Evolutionary conservation across 768 basidiomycete species (phyloP), one percentile per base, ranked within the genome.

Genomic region (Scleroderma bovista): DNA sequence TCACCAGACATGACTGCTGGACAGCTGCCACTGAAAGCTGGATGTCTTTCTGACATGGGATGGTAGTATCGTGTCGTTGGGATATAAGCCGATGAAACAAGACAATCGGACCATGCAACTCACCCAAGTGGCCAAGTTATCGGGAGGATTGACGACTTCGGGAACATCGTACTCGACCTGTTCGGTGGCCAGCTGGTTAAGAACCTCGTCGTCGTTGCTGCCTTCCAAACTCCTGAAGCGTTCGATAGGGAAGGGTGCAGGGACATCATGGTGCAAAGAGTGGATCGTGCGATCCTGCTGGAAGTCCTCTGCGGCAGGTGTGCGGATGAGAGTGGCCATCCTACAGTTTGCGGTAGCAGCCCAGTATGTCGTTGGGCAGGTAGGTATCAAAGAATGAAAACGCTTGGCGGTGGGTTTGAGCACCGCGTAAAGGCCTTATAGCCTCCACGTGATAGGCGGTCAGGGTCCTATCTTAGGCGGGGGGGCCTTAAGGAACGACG

Each of bases 21-120:
- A 91, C 86, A 48, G 78, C 75, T 13, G 75, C 71, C 55, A 92
- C 83, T n/a, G 87, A 89, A 9, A 84, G 79, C 57, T 84, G 70
- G 32, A 88, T 69, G 55, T 86, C 81, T 53, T 73, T 74, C 79
- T 85, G 60, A 34, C 55, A 32, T 45, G n/a, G 3, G 15, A 11
- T 16, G 11, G 41, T 6, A 23, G 41, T 26, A 26, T n/a, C n/a
- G n/a, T n/a, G n/a, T n/a, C n/a, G n/a, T n/a, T 43, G 13, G 13
- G 34, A 29, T 3, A 33, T 32, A 10, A 45, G 29, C 20, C 44
- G 8, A 22, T 7, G 31, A 20, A 36, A 11, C 9, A 19, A 9
- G 17, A 17, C 10, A 17, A n/a, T 17, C n/a, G 13, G 10, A 19
- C 29, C 16, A 10, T 33, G 17, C 6, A 29, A 45, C 57, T 44